Conservation (phyloP, 2,329 filamentous ascomycete genomes). For the Ceratocystis harringtonii region DNA sequence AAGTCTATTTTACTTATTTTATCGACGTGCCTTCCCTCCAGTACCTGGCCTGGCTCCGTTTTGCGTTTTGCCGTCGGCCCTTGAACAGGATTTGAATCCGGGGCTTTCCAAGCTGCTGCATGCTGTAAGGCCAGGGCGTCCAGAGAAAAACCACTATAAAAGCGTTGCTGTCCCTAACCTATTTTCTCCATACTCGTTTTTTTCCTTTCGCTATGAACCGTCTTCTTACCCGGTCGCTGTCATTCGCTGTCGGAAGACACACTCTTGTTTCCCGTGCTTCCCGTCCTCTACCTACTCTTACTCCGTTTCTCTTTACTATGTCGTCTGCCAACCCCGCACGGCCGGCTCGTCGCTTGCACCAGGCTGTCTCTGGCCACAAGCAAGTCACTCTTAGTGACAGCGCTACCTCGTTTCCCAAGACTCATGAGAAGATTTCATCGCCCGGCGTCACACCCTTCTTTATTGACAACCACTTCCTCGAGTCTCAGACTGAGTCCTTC, state of each 20-base stretch:
- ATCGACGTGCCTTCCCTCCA: not conserved
- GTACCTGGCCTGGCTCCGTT: not conserved
- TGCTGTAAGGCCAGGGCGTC: not conserved
- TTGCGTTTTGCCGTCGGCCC: not conserved
- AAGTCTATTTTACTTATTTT: slow-evolving; percentile 2
- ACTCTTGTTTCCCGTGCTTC: slow-evolving; percentile 4
- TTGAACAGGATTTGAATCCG: not conserved
- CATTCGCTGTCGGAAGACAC: slow-evolving; percentile 7
- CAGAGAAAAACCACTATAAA: not conserved
- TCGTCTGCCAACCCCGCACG: slow-evolving; percentile 24
- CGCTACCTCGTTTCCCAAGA: slow-evolving; percentile 49
- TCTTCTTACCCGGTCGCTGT: slow-evolving; percentile 6
- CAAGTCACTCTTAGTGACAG: slow-evolving; percentile 37
- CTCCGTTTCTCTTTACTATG: slow-evolving; percentile 13
- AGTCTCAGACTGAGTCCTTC: slow-evolving; percentile 53
- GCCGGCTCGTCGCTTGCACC: slow-evolving; percentile 39
- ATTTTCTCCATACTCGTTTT: not conserved
- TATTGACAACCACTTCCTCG: slow-evolving; percentile 62
- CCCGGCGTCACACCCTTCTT: slow-evolving; percentile 66
- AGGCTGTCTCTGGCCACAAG: slow-evolving; percentile 21
- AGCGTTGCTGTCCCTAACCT: not conserved
- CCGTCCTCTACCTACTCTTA: not conserved
- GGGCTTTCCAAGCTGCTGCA: not conserved
- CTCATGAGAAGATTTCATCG: slow-evolving; percentile 53
- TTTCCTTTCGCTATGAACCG: slow-evolving; percentile 10